Evolutionary conservation across 108 stramenopile genomes (phyloP).

Genomic region (Fragilariopsis cylindrus): DNA sequence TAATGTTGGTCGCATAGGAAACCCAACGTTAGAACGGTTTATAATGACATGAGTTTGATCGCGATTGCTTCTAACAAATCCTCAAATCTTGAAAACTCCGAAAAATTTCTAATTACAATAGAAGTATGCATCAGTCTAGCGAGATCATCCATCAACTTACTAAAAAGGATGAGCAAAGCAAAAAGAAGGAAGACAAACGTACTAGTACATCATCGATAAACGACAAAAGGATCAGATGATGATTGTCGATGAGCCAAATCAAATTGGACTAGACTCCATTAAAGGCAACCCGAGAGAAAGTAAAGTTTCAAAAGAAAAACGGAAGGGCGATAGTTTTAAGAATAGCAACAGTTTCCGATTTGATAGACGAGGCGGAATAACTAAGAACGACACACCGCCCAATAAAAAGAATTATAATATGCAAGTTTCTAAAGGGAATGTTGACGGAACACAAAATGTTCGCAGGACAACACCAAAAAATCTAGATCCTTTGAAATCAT

Average conservation of each 20-base stretch:
- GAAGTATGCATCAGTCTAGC: too few relatives aligned
- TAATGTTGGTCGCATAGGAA: too few relatives aligned
- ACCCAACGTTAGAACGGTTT: too few relatives aligned
- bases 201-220: too few relatives aligned
- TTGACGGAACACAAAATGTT: not conserved
- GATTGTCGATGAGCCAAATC: not conserved
- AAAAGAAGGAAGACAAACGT: too few relatives aligned
- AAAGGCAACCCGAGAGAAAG: not conserved
- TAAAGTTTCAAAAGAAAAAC: conserved; percentile 9
- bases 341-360: not conserved
- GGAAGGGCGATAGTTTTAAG: not conserved
- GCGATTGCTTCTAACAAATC: too few relatives aligned
- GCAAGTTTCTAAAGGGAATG: not conserved
- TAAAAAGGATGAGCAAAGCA: too few relatives aligned
- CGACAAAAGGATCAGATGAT: not conserved
- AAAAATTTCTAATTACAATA: too few relatives aligned
- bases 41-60: too few relatives aligned
- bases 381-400: not conserved
- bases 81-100: too few relatives aligned
- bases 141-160: too few relatives aligned
- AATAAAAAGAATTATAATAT: conserved; percentile 6
- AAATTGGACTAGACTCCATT: not conserved
- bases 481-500: not conserved
- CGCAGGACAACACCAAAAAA: not conserved
- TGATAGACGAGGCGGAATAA: not conserved